phyloP scores from a whole-genome alignment of 228 moss, liverwort and hornwort species.

The Sphagnum fallax region DNA sequence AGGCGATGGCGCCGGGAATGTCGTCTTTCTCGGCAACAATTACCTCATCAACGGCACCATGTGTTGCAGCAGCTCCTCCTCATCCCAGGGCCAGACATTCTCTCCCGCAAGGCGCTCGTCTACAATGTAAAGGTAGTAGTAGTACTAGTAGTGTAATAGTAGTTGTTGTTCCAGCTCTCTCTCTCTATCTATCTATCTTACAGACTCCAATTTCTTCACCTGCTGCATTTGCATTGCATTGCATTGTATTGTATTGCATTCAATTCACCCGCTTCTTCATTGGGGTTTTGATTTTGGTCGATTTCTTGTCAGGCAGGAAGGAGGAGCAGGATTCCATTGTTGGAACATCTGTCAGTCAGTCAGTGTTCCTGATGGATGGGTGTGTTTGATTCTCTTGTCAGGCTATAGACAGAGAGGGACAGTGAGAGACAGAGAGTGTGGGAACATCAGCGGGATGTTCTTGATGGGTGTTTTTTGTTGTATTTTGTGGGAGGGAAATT shows the following conservation, averaged over 20 bases:
- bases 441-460: not conserved
- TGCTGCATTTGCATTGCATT: not conserved
- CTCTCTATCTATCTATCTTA: not conserved
- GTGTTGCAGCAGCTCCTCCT: too few species aligned
- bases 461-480: not conserved
- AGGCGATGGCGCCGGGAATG: too few species aligned
- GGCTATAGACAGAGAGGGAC: not conserved
- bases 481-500: not conserved
- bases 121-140: slow-evolving; percentile 36
- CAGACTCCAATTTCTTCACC: not conserved
- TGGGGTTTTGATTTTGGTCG: not conserved
- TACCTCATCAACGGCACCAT: too few species aligned
- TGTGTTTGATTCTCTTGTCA: too few species aligned
- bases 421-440: not conserved
- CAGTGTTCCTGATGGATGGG: too few species aligned
- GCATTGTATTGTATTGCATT: not conserved
- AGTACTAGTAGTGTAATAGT: too few species aligned
- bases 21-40: too few species aligned
- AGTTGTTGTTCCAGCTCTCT: too few species aligned
- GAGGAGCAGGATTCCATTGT: too few species aligned
- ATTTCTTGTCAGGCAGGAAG: not conserved
- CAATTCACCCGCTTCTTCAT: not conserved
- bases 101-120: slow-evolving; percentile 26
- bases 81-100: slow-evolving; percentile 4
- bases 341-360: too few species aligned